Conservation (phyloP, 306 rosid genomes). For the Arachis hypogaea region DNA sequence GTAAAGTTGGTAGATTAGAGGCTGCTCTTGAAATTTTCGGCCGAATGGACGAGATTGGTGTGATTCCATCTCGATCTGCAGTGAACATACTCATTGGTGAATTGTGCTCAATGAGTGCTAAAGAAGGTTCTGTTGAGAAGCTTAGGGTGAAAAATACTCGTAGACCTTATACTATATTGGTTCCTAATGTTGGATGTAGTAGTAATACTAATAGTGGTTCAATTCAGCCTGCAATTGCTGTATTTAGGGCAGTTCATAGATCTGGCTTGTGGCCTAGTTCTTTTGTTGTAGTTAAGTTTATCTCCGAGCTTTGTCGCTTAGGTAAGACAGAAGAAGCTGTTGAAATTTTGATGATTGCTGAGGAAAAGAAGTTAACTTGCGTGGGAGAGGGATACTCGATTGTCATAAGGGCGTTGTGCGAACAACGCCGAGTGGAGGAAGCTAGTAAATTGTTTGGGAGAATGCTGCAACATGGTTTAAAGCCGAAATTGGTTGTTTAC, state of each 20-base stretch:
- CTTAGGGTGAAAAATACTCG: constrained; percentile 53
- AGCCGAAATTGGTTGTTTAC: constrained; percentile 63
- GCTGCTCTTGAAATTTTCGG: constrained; percentile 62
- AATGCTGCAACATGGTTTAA: constrained; percentile 56
- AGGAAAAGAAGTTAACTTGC: constrained; percentile 58
- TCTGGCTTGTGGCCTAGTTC: constrained; percentile 64
- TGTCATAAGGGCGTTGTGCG: constrained; percentile 60
- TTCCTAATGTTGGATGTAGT: constrained; percentile 61
- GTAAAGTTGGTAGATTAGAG: constrained; percentile 61
- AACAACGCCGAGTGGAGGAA: constrained; percentile 48
- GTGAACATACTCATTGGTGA: constrained; percentile 64
- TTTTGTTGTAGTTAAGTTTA: constrained; percentile 58
- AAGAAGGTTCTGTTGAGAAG: constrained; percentile 63
- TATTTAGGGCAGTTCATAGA: constrained; percentile 56
- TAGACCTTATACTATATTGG: constrained; percentile 58
- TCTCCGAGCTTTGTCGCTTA: constrained; percentile 65
- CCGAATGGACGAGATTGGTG: constrained; percentile 55
- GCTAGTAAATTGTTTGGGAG: constrained; percentile 58
- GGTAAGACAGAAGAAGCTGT: constrained; percentile 61
- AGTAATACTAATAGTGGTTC: constrained; percentile 55
- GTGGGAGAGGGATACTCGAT: constrained; percentile 53
- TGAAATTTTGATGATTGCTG: constrained; percentile 52
- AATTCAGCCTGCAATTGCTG: constrained; percentile 60
- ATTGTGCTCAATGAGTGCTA: constrained; percentile 62
- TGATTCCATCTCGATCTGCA: constrained; percentile 70